These are phyloP conservation scores for Penicillium capsulatum DNA, from an alignment of 2,329 filamentous ascomycete genomes.

Conservation along the genomic window DNA sequence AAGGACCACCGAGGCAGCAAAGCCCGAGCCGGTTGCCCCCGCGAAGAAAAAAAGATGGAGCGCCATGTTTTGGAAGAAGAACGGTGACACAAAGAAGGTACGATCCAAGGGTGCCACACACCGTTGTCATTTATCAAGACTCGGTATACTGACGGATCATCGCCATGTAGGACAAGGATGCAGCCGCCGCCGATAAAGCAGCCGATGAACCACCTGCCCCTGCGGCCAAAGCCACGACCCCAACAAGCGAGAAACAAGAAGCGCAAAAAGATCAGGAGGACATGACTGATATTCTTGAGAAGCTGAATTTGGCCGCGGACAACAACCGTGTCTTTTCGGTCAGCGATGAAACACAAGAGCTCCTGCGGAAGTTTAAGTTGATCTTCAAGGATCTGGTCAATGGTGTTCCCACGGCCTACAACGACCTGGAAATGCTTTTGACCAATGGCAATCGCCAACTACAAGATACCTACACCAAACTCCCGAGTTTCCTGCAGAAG, in stretches of 20 bases:
- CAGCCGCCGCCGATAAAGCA: conserved; percentile 1
- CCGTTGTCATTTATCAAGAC: neutral
- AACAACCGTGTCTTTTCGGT: conserved; percentile 84
- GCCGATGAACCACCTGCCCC: conserved; percentile 5
- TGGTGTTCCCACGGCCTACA: conserved; percentile 88
- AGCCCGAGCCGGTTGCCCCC: conserved; percentile 15
- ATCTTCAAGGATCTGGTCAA: conserved; percentile 89
- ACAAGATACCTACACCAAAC: conserved; percentile 59
- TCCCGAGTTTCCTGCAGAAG: conserved; percentile 78
- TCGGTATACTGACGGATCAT: neutral
- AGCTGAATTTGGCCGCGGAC: conserved; percentile 74
- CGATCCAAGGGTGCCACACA: neutral
- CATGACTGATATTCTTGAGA: conserved; percentile 72
- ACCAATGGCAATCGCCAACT: conserved; percentile 61
- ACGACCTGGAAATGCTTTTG: conserved; percentile 72
- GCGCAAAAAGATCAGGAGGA: conserved; percentile 64
- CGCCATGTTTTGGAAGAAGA: conserved; percentile 39
- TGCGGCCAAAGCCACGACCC: conserved; percentile 2
- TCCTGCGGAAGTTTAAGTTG: conserved; percentile 78
- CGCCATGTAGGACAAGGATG: conserved; percentile 9
- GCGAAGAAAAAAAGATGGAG: conserved; percentile 36
- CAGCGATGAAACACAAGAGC: conserved; percentile 75
- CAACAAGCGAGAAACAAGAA: conserved; percentile 34
- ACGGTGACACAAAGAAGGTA: conserved; percentile 34
- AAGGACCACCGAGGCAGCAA: conserved; percentile 16